A percentile compares a stretch with the other conserved stretches of the same genome.
These are phyloP conservation scores for Kalanchoe fedtschenkoi DNA, from an alignment of 164 flowering plant species.

Conservation along the genomic window DNA sequence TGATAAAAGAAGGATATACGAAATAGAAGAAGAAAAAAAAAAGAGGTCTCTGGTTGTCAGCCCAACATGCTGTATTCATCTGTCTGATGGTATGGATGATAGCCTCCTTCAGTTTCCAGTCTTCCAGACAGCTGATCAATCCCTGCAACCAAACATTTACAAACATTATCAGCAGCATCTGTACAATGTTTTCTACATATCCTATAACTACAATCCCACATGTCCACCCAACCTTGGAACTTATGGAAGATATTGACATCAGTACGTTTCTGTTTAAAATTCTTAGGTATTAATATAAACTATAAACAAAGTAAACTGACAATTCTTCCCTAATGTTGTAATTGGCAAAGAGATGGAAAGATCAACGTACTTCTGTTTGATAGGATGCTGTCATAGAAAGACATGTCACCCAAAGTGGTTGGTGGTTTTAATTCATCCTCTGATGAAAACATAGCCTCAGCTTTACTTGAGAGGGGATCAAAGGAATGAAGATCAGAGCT, in stretches of 20 bases:
- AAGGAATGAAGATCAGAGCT: conserved; percentile 10
- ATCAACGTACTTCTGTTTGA: conserved; percentile 1
- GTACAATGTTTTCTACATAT: no score
- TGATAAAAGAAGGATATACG: no score
- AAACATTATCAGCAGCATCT: background rate
- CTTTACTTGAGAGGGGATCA: conserved; percentile 8
- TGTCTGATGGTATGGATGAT: conserved; percentile 8
- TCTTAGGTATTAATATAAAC: no score
- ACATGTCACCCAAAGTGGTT: conserved; percentile 6
- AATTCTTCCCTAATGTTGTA: no score
- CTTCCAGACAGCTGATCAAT: conserved; percentile 15
- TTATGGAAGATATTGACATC: no score
- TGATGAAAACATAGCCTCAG: conserved; percentile 8
- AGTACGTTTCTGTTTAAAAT: no score
- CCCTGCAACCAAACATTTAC: conserved; percentile 10
- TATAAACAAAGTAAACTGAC: background rate
- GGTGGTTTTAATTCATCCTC: conserved; percentile 10
- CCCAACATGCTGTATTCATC: conserved; percentile 9
- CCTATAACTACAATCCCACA: background rate
- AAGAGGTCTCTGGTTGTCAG: background rate
- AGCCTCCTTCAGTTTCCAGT: conserved; percentile 14
- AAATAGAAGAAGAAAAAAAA: background rate
- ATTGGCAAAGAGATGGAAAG: background rate
- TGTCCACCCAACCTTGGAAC: no score
- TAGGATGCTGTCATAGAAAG: conserved; percentile 2